phyloP scores from a whole-genome alignment of 1,284 basidiomycete species.

The Cutaneotrichosporon dermatis region DNA sequence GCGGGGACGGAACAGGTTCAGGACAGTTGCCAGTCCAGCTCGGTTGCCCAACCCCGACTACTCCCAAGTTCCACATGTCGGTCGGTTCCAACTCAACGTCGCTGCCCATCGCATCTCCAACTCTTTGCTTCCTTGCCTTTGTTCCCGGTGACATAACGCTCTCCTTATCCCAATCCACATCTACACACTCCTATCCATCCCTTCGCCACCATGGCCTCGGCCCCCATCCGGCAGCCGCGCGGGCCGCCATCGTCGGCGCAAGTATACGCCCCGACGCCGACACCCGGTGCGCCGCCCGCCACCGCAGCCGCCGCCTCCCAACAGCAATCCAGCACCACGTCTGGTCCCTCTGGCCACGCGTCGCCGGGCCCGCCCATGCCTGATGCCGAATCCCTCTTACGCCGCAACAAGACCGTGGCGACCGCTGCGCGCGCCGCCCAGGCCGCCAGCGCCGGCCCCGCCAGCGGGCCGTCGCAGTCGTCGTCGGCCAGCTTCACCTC shows the following conservation, averaged over 20 bases:
- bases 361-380: conserved; percentile 29
- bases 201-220: conserved; percentile 21
- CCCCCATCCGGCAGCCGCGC: conserved; percentile 43
- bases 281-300: background rate
- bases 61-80: too few relatives aligned
- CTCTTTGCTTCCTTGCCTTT: background rate
- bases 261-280: background rate
- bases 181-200: too few relatives aligned
- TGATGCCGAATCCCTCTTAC: conserved; percentile 32
- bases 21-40: too few relatives aligned
- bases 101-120: background rate
- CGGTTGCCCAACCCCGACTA: too few relatives aligned
- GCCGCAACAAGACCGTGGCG: conserved; percentile 39
- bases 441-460: conserved; percentile 7
- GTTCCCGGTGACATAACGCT: background rate
- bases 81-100: too few relatives aligned
- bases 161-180: too few relatives aligned
- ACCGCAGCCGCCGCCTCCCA: conserved; percentile 7
- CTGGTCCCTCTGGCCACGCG: background rate
- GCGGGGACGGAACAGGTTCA: too few relatives aligned
- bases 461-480: conserved; percentile 26
- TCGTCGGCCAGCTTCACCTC: conserved; percentile 7
- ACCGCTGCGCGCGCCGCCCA: conserved; percentile 6
- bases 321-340: background rate
- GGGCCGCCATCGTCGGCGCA: conserved; percentile 34